Percentiles rank a stretch among this genome's conserved stretches.
Conservation (phyloP, 2,329 filamentous ascomycete species). For the Exophiala lecanii-corni region DNA sequence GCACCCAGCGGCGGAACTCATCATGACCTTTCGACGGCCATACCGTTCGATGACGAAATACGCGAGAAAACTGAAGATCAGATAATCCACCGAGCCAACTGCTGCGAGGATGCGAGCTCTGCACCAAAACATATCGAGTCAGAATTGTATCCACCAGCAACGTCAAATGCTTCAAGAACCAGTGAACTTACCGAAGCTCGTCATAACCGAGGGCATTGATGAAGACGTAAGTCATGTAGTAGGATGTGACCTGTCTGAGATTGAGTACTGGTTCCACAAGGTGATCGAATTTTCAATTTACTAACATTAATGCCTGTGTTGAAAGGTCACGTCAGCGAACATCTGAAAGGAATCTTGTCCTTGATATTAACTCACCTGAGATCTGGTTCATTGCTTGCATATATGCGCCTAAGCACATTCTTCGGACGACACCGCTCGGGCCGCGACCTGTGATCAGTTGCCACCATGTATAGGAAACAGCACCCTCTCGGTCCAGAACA, state of each 20-base stretch:
- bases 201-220: conserved; percentile 39
- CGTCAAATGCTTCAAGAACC: too few relatives aligned
- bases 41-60: conserved; percentile 47
- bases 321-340: too few relatives aligned
- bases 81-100: conserved; percentile 45
- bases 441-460: conserved; percentile 40
- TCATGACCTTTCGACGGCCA: conserved; percentile 47
- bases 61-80: conserved; percentile 40
- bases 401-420: conserved; percentile 44
- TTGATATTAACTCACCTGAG: conserved; percentile 31
- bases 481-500: conserved; percentile 41
- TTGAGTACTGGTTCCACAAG: too few relatives aligned
- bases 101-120: conserved; percentile 42
- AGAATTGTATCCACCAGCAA: background rate
- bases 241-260: conserved; percentile 20
- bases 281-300: too few relatives aligned
- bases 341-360: too few relatives aligned
- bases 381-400: conserved; percentile 38
- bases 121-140: too few relatives aligned
- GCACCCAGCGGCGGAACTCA: conserved; percentile 45
- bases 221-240: conserved; percentile 40
- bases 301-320: conserved; percentile 1
- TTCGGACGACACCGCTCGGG: conserved; percentile 38
- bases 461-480: conserved; percentile 43
- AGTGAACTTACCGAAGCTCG: conserved; percentile 22